Percentiles rank a stretch among this genome's conserved stretches.
phyloP scores from a whole-genome alignment of 2,329 filamentous ascomycete species.

The Rhynchosporium agropyri region DNA sequence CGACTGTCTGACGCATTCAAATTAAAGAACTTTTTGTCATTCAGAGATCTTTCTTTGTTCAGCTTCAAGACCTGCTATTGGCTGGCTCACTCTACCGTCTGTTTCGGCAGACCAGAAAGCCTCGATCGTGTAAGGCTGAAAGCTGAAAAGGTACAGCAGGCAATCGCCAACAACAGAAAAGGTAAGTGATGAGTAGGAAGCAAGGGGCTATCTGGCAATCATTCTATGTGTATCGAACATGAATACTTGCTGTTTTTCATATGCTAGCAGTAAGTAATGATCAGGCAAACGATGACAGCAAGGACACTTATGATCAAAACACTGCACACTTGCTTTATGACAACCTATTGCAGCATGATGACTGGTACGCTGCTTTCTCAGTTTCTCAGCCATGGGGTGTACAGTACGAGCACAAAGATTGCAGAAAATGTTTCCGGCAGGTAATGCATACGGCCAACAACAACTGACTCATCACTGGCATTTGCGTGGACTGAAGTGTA shows the following conservation, averaged over 20 bases:
- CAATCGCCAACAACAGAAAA: not conserved
- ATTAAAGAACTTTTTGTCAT: not conserved
- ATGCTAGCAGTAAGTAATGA: not conserved
- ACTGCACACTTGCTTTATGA: not conserved
- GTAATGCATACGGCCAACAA: too few species aligned
- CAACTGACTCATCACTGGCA: not conserved
- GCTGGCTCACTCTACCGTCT: not conserved
- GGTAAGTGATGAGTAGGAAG: not conserved
- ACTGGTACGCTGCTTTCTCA: not conserved
- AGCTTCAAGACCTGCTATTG: constrained; percentile 16
- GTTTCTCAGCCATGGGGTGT: too few species aligned
- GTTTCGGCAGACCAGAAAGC: constrained; percentile 13
- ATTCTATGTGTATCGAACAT: not conserved
- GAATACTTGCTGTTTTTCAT: not conserved
- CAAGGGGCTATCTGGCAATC: not conserved
- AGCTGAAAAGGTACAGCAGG: constrained; percentile 13
- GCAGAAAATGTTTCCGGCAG: too few species aligned
- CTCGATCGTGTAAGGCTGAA: constrained; percentile 19
- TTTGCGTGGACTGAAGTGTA: not conserved
- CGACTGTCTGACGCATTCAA: not conserved
- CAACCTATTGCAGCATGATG: not conserved
- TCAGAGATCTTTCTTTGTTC: constrained; percentile 12
- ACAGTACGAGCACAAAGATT: too few species aligned
- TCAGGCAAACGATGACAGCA: not conserved
- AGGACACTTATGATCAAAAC: not conserved